Percentiles rank a stretch among this genome's conserved stretches.
These are phyloP conservation scores for Daldinia sp. DNA, from an alignment of 2,329 filamentous ascomycete species.

Conservation along the genomic window DNA sequence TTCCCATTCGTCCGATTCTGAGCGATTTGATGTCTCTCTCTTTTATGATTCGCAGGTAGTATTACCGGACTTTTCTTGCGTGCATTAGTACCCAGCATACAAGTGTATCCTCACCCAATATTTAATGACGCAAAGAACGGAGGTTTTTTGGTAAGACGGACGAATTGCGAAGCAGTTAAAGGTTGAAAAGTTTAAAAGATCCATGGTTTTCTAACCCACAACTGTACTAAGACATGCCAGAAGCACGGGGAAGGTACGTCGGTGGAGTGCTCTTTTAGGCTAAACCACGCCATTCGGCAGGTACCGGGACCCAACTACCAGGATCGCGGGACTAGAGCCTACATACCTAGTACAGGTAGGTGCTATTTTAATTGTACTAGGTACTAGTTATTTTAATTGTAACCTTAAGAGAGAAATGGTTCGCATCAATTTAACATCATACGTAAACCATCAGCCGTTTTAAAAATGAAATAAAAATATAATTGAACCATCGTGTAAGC, in stretches of 20 bases:
- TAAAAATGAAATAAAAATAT: background rate
- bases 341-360: too few relatives aligned
- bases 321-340: constrained; percentile 22
- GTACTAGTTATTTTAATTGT: constrained; percentile 8
- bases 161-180: background rate
- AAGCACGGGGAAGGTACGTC: background rate
- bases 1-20: constrained; percentile 40
- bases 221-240: background rate
- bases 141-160: background rate
- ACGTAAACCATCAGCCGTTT: constrained; percentile 7
- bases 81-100: constrained; percentile 10
- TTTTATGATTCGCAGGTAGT: constrained; percentile 14
- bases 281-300: constrained; percentile 13
- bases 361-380: too few relatives aligned
- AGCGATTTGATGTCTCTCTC: constrained; percentile 25
- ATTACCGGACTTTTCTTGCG: constrained; percentile 5
- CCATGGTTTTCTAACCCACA: background rate
- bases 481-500: too few relatives aligned
- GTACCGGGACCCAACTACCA: constrained; percentile 34
- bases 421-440: constrained; percentile 10
- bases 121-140: background rate
- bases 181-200: background rate
- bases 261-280: constrained; percentile 8
- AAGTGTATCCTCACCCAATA: background rate
- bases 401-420: constrained; percentile 2